A percentile compares a stretch with the other conserved stretches of the same genome.
These are phyloP conservation scores for Colletotrichum tamarilloi DNA, from an alignment of 2,329 filamentous ascomycete species.

Conservation along the genomic window DNA sequence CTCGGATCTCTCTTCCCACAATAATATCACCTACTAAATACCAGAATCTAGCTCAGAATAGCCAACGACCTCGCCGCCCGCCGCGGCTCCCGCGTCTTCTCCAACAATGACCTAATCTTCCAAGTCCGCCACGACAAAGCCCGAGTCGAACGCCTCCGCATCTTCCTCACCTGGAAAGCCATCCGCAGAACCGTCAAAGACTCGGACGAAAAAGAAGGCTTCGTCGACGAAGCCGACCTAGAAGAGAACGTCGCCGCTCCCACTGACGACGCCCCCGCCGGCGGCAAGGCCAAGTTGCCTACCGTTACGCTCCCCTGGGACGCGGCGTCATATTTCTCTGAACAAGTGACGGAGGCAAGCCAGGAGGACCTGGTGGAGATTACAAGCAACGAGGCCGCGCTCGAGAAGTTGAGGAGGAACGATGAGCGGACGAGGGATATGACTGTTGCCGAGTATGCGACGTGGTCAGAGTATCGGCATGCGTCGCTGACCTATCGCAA, in stretches of 20 bases:
- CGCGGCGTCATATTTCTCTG: constrained; percentile 28
- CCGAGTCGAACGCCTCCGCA: constrained; percentile 37
- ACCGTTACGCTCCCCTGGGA: constrained; percentile 33
- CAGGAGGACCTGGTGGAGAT: constrained; percentile 20
- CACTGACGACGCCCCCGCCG: neutral
- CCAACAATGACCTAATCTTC: constrained; percentile 40
- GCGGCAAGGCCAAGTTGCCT: constrained; percentile 18
- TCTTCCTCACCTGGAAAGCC: constrained; percentile 39
- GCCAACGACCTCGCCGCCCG: constrained; percentile 37
- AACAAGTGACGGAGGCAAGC: constrained; percentile 20
- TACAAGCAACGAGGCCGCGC: constrained; percentile 20
- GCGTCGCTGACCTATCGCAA: constrained; percentile 40
- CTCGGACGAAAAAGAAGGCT: constrained; percentile 32
- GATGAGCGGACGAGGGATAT: constrained; percentile 37
- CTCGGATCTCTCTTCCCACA: too few species aligned
- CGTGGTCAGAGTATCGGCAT: constrained; percentile 39
- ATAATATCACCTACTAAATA: too few species aligned
- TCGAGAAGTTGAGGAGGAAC: constrained; percentile 32
- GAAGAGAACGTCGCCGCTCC: neutral
- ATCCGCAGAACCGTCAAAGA: constrained; percentile 38
- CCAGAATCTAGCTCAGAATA: constrained; percentile 24
- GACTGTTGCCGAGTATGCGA: constrained; percentile 37
- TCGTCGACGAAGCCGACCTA: constrained; percentile 29
- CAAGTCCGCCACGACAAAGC: constrained; percentile 39
- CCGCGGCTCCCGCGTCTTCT: constrained; percentile 37